Evolutionary conservation across 768 basidiomycete species (phyloP).

Genomic region (Exidia glandulosa): DNA sequence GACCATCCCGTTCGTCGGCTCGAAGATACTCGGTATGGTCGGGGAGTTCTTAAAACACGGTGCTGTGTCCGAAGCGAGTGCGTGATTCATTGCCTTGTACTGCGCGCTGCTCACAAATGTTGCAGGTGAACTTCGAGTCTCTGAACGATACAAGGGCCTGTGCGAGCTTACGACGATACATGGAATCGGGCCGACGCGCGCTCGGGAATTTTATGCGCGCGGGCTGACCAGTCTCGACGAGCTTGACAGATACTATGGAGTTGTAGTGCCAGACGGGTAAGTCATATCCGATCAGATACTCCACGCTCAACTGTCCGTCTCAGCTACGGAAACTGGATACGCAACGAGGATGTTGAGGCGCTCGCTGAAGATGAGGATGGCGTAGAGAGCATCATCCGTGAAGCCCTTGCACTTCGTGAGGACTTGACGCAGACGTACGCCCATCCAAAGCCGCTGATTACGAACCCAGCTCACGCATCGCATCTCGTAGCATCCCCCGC

Average conservation of each 20-base stretch:
- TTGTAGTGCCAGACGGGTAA: constrained; percentile 16
- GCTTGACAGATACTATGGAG: constrained; percentile 55
- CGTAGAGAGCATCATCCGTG: constrained; percentile 31
- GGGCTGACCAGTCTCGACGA: constrained; percentile 60
- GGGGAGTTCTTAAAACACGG: constrained; percentile 49
- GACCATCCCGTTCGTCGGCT: constrained; percentile 26
- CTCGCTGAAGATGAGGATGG: constrained; percentile 17
- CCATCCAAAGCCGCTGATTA: background rate
- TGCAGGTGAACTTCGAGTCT: constrained; percentile 36
- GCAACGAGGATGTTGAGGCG: constrained; percentile 4
- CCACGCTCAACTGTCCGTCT: no score
- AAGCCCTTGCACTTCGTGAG: constrained; percentile 46
- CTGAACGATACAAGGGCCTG: constrained; percentile 45
- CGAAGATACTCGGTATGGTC: constrained; percentile 30
- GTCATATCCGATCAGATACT: no score
- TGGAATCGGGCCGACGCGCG: constrained; percentile 63
- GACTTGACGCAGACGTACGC: constrained; percentile 43
- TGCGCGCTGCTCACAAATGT: background rate
- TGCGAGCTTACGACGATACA: constrained; percentile 52
- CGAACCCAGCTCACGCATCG: background rate
- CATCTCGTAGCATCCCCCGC: constrained; percentile 48
- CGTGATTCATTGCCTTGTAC: constrained; percentile 8
- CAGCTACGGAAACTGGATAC: constrained; percentile 3
- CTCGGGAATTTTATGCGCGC: constrained; percentile 50
- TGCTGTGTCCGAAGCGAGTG: constrained; percentile 49